Percentiles rank a stretch among this genome's conserved stretches.
Conservation (phyloP, 2,329 filamentous ascomycete species). For the Dactylonectria macrodidyma region DNA sequence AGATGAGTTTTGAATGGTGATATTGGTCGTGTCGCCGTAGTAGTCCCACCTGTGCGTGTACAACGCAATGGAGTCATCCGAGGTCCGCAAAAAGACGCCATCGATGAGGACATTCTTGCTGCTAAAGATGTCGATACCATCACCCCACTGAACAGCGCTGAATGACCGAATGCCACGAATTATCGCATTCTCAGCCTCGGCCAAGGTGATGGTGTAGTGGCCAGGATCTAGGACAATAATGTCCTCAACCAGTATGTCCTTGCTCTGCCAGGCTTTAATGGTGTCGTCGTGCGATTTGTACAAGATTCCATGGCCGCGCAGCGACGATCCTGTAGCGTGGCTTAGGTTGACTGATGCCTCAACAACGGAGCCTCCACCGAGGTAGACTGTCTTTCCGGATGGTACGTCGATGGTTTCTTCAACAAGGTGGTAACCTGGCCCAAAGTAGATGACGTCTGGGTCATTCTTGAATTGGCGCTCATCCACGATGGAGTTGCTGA, state of each 20-base stretch:
- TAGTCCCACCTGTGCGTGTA: constrained; percentile 11
- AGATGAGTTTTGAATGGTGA: constrained; percentile 13
- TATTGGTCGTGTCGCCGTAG: constrained; percentile 15
- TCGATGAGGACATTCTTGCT: background rate
- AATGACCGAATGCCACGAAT: background rate
- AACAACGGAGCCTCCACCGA: background rate
- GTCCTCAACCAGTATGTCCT: background rate
- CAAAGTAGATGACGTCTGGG: background rate
- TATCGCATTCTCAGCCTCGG: background rate
- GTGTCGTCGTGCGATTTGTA: background rate
- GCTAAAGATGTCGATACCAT: background rate
- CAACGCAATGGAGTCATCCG: constrained; percentile 17
- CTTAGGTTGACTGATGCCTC: background rate
- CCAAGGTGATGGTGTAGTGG: background rate
- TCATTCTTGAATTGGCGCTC: background rate
- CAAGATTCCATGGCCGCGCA: background rate
- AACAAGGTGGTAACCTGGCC: background rate
- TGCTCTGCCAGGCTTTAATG: background rate
- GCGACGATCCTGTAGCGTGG: background rate
- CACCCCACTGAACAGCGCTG: background rate
- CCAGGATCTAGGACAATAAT: background rate
- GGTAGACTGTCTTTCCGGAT: background rate
- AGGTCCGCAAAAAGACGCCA: background rate
- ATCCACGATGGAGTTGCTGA: background rate
- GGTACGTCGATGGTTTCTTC: background rate